Conservation (phyloP, 768 basidiomycete species). For the Phaeotremella fagi region DNA sequence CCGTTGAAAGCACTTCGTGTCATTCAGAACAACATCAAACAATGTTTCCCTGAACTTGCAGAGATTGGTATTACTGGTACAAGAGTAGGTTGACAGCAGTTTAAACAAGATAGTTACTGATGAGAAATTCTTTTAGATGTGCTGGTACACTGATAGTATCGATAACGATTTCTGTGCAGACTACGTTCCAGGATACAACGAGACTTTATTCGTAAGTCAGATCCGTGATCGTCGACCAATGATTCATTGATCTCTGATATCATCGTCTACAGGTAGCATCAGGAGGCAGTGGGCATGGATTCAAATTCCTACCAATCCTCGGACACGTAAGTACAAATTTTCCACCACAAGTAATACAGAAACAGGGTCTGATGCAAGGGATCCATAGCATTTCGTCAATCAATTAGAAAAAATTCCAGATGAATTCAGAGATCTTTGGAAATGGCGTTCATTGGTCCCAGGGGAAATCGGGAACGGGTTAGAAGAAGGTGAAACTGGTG, state of each 20-base stretch:
- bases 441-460: conserved; percentile 8
- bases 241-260: background rate
- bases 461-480: conserved; percentile 19
- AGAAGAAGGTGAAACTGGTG: conserved; percentile 18
- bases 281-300: conserved; percentile 26
- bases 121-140: conserved; percentile 4
- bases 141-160: conserved; percentile 33
- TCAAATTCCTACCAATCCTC: conserved; percentile 28
- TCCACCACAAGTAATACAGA: background rate
- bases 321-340: conserved; percentile 11
- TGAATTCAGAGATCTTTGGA: conserved; percentile 23
- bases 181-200: conserved; percentile 24
- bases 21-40: conserved; percentile 17
- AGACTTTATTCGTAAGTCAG: conserved; percentile 14
- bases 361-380: background rate
- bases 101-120: background rate
- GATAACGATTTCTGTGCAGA: conserved; percentile 29
- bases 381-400: conserved; percentile 24
- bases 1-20: conserved; percentile 19
- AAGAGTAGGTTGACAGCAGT: background rate
- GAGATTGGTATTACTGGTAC: conserved; percentile 26
- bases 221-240: background rate
- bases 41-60: conserved; percentile 22
- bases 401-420: conserved; percentile 16
- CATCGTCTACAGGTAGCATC: conserved; percentile 8